Evolutionary conservation across 2,329 filamentous ascomycete species (phyloP).

Genomic region (Claviceps digitariae): DNA sequence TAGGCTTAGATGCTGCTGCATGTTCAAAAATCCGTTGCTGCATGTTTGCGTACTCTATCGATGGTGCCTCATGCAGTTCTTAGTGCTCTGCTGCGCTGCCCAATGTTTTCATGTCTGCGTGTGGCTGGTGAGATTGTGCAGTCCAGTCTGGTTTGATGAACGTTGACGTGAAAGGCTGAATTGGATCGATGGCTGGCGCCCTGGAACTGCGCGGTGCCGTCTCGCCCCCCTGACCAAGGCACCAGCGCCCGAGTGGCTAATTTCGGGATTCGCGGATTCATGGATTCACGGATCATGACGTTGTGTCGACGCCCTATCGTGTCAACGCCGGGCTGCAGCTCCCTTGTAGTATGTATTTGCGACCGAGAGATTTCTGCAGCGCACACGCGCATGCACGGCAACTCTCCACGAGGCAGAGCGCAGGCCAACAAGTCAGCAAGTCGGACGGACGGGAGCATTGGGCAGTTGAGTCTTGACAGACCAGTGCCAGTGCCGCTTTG

Average conservation of each 20-base stretch:
- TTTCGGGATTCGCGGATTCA: neutral
- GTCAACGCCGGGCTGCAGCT: neutral
- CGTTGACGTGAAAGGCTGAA: too few species aligned
- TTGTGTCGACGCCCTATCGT: neutral
- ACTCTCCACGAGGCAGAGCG: neutral
- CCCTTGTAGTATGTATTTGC: neutral
- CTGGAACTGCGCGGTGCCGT: neutral
- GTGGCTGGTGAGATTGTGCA: neutral
- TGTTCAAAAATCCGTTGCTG: too few species aligned
- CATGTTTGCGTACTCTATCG: too few species aligned
- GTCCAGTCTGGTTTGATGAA: too few species aligned
- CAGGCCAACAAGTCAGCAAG: too few species aligned
- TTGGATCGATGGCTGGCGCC: too few species aligned
- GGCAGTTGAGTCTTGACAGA: too few species aligned
- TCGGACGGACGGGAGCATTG: too few species aligned
- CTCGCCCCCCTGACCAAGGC: slow-evolving; percentile 1
- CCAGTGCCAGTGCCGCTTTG: too few species aligned
- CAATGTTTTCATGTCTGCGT: neutral
- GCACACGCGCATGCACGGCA: neutral
- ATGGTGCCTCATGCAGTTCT: too few species aligned
- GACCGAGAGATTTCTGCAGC: neutral
- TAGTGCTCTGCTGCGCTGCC: neutral
- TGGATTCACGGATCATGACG: neutral
- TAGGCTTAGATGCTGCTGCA: too few species aligned
- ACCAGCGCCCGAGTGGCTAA: slow-evolving; percentile 4